Evolutionary conservation across 768 basidiomycete species (phyloP).

Genomic region (Gloeostereum incarnatum): DNA sequence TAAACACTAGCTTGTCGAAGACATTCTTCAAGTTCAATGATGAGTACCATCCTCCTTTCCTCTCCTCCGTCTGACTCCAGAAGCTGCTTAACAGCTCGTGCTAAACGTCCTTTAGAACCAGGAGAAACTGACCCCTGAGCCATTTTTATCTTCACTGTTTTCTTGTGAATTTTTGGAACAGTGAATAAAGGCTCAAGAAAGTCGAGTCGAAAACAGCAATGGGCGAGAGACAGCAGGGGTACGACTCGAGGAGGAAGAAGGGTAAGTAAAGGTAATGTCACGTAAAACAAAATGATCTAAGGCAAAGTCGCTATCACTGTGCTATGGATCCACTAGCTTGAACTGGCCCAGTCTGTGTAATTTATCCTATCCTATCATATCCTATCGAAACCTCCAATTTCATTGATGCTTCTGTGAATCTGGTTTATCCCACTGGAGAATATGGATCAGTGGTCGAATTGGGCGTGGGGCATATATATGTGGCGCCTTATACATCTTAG

Average conservation of each 20-base stretch:
- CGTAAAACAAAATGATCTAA: too few species aligned
- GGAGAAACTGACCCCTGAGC: slow-evolving; percentile 30
- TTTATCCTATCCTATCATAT: too few species aligned
- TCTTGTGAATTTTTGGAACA: slow-evolving; percentile 55
- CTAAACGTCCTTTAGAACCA: slow-evolving; percentile 55
- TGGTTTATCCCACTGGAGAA: too few species aligned
- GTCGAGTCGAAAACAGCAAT: slow-evolving; percentile 64
- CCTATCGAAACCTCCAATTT: too few species aligned
- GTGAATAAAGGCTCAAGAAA: slow-evolving; percentile 61
- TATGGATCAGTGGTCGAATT: too few species aligned
- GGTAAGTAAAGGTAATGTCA: too few species aligned
- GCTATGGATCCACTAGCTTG: too few species aligned
- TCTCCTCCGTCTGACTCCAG: slow-evolving; percentile 42
- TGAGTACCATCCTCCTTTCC: slow-evolving; percentile 36
- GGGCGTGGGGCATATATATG: too few species aligned
- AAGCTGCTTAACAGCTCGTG: slow-evolving; percentile 56
- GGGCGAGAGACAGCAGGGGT: slow-evolving; percentile 52
- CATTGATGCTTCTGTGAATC: too few species aligned
- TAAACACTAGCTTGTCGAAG: slow-evolving; percentile 49
- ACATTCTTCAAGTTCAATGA: slow-evolving; percentile 37
- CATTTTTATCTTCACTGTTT: slow-evolving; percentile 30
- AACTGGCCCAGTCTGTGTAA: too few species aligned
- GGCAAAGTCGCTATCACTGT: too few species aligned
- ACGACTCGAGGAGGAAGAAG: slow-evolving; percentile 57
- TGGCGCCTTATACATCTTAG: too few species aligned